phyloP scores from a whole-genome alignment of 2,329 filamentous ascomycete species.

The Penicillium griseofulvum region DNA sequence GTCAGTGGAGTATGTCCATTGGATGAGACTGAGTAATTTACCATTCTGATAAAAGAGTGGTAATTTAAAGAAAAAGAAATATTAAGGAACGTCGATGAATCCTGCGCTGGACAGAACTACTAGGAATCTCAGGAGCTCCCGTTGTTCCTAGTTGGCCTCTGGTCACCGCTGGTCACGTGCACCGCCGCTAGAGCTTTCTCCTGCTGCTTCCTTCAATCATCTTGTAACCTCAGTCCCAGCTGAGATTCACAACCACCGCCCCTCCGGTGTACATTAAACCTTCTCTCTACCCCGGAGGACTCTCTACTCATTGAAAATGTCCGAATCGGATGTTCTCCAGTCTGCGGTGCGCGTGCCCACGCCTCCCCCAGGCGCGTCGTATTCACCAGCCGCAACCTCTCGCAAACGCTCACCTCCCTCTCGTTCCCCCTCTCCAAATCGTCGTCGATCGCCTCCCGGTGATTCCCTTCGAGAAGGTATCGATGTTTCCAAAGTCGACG shows the following conservation, averaged over 20 bases:
- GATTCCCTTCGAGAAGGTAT: constrained; percentile 33
- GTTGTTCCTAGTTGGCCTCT: constrained; percentile 14
- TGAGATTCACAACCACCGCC: constrained; percentile 10
- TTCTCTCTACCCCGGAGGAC: constrained; percentile 6
- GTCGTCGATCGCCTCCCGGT: constrained; percentile 48
- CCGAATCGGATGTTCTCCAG: constrained; percentile 49
- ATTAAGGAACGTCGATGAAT: constrained; percentile 7
- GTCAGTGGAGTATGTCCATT: constrained; percentile 5
- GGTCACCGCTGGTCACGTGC: constrained; percentile 20
- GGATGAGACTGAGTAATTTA: constrained; percentile 9
- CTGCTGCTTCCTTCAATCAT: constrained; percentile 3
- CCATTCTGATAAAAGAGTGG: constrained; percentile 29
- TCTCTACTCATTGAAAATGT: constrained; percentile 34
- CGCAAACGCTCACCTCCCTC: constrained; percentile 59
- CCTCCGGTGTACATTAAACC: constrained; percentile 4
- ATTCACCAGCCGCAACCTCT: constrained; percentile 50
- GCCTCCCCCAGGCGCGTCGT: constrained; percentile 50
- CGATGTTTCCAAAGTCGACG: constrained; percentile 50
- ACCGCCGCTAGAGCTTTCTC: constrained; percentile 19
- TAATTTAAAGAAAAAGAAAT: constrained; percentile 9
- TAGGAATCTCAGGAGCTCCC: constrained; percentile 21
- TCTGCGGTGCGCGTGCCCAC: constrained; percentile 61
- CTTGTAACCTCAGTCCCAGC: constrained; percentile 7
- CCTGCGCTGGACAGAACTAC: constrained; percentile 9
- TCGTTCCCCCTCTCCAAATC: constrained; percentile 53